phyloP scores from a whole-genome alignment of 2,329 filamentous ascomycete genomes.

The Fusarium kyushuense region DNA sequence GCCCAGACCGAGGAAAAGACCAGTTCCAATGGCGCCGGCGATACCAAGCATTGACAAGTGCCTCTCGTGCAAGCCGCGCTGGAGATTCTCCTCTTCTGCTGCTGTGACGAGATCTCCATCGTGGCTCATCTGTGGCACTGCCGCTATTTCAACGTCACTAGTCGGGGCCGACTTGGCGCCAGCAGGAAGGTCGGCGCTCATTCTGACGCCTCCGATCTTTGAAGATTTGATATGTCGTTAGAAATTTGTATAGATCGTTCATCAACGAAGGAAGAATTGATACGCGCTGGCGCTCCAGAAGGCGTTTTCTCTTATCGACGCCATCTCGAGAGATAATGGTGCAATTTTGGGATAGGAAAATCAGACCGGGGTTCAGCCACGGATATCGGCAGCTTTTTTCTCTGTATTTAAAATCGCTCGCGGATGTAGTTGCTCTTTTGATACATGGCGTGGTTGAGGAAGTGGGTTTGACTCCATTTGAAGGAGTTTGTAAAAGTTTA shows the following conservation, averaged over 20 bases:
- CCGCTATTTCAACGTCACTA: slow-evolving; percentile 17
- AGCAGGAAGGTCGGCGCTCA: slow-evolving; percentile 29
- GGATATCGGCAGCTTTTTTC: slow-evolving; percentile 18
- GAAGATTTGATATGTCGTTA: neutral
- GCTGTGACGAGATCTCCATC: slow-evolving; percentile 43
- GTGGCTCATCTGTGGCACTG: neutral
- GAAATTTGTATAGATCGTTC: neutral
- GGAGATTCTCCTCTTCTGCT: slow-evolving; percentile 41
- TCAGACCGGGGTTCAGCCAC: slow-evolving; percentile 15
- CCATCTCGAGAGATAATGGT: slow-evolving; percentile 28
- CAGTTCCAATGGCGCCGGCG: slow-evolving; percentile 64
- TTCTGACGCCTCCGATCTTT: slow-evolving; percentile 15
- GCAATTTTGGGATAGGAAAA: slow-evolving; percentile 18
- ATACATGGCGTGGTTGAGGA: slow-evolving; percentile 28
- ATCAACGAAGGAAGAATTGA: neutral
- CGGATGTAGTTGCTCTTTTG: slow-evolving; percentile 37
- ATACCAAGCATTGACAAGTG: slow-evolving; percentile 66
- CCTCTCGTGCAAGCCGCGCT: slow-evolving; percentile 45
- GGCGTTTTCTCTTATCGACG: slow-evolving; percentile 31
- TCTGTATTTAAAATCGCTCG: slow-evolving; percentile 7
- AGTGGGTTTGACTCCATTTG: slow-evolving; percentile 30
- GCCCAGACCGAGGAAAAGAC: slow-evolving; percentile 53
- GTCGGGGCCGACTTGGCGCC: slow-evolving; percentile 15
- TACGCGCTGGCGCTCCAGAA: neutral
- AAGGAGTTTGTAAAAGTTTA: slow-evolving; percentile 32